These are phyloP conservation scores for Angophora floribunda DNA, from an alignment of 345 rosid genomes.

Conservation along the genomic window DNA sequence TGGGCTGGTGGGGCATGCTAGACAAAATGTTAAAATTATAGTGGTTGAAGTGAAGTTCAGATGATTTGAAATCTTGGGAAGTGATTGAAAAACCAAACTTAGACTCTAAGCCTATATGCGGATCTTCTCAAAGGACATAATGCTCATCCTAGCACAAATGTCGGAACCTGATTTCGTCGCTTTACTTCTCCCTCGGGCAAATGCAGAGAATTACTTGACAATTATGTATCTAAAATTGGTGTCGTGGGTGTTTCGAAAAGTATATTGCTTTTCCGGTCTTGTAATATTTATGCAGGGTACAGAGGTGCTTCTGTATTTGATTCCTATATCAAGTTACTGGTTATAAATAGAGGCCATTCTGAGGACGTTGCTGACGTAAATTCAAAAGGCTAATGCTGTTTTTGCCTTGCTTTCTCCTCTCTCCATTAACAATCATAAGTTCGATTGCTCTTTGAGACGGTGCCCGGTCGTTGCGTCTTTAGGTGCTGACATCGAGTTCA, in stretches of 20 bases:
- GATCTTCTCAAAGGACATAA: background rate
- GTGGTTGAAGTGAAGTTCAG: background rate
- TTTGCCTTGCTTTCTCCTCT: background rate
- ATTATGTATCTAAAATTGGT: background rate
- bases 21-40: background rate
- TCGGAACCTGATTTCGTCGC: fast-evolving
- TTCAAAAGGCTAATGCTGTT: background rate
- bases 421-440: background rate
- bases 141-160: background rate
- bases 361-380: background rate
- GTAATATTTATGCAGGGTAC: background rate
- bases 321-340: background rate
- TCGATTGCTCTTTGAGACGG: background rate
- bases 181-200: background rate
- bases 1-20: background rate
- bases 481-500: background rate
- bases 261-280: fast-evolving
- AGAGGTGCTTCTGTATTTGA: background rate
- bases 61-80: background rate
- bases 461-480: background rate
- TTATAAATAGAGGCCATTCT: background rate
- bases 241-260: fast-evolving
- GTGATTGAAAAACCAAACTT: background rate
- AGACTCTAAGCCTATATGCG: background rate
- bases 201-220: background rate